Evolutionary conservation across 768 basidiomycete species (phyloP), one percentile per base, ranked within the genome.

Genomic region (Boletellus emodensis): DNA sequence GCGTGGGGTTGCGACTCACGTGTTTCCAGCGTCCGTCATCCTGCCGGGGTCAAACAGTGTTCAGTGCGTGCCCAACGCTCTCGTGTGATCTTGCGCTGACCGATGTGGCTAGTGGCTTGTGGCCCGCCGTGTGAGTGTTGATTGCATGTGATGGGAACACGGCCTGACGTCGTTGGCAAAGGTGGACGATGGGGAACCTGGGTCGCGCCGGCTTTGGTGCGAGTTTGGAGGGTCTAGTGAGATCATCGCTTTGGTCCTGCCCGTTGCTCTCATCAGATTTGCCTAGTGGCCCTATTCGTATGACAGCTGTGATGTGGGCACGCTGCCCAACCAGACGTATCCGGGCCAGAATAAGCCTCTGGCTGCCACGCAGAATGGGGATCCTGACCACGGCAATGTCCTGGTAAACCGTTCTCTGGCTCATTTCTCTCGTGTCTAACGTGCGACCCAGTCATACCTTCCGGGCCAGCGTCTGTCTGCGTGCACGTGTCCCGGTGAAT

Each of bases 241-340:
- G 7, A 77, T 51, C 32, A 61, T 57, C 60, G 65, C 13, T 36
- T 35, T 17, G 20, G 14, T 57, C 45, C 8, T 53, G 17, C 26
- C 10, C 12, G 15, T n/a, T 20, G 26, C 35, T 47, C 42, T 46
- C 39, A 44, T 44, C 40, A 50, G 34, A n/a, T 38, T 17, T 11
- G 1, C 48, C 53, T 14, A 70, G 72, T 85, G 83, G 82, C 73
- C 75, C 36, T 74, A 76, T 53, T 70, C 71, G 22, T 84, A 84
- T 51, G 71, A 78, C 54, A 70, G 76, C 0, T 91, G 89, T 62
- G 89, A 93, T 53, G 74, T 88, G 3, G 90, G 90, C 2, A 90
- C 88, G 2, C 74, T 90, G 38, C 75, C 78, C 3, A 92, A 91
- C 59, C 90, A 91, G 61, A 84, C 86, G 11, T 61, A 72, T 46